Base-by-base conservation (phyloP, 306 rosid species). In the Ceratonia siliqua region DNA sequence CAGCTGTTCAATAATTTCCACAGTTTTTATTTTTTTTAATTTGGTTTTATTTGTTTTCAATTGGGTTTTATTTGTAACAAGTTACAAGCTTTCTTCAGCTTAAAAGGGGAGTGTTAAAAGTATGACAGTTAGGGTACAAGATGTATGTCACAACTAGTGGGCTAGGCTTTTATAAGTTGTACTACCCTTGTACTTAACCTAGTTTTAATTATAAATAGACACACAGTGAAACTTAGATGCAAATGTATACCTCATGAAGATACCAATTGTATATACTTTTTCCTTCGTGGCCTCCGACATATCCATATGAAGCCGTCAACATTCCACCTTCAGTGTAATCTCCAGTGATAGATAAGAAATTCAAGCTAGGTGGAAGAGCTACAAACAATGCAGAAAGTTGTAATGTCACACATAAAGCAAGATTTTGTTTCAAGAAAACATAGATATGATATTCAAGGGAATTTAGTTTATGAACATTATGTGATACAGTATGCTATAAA, bases 321-420 rank as follows among this genome's bases (percentile, higher is more conserved):
- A 90, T 87, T 82, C 87, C 96, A 55, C 83, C 96, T 87, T 94
- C 99, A 35, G 76, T 48, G 84, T 86, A 92, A 61, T 94, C 99
- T 54, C 99, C 99, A 74, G 93, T 92, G 42, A 94, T 92, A 12
- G 96, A 90, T 79, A 94, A 85, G 89, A 94, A 94, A 91, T 94
- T 94, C 71, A 94, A 87, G 89, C 99, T 94, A 8, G 99, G 99
- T 32, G 98, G 98, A 83, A 94, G 96, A 64, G 96, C 99, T 94
- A 87, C 70, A 78, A 73, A 78, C 83, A 75, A 15, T 11, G 70
- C 78, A 83, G 12, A 57, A 80, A 82, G 58, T 50, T 58, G 53
- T 43, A 55, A 81, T 21, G 56, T 73, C 52, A 61, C 35, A 15
- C 58, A 39, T 22, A 58, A 55, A 43, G 30, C 45, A 32, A 61